Conservation (phyloP, 352 stramenopile genomes). For the Phytophthora pluvialis region DNA sequence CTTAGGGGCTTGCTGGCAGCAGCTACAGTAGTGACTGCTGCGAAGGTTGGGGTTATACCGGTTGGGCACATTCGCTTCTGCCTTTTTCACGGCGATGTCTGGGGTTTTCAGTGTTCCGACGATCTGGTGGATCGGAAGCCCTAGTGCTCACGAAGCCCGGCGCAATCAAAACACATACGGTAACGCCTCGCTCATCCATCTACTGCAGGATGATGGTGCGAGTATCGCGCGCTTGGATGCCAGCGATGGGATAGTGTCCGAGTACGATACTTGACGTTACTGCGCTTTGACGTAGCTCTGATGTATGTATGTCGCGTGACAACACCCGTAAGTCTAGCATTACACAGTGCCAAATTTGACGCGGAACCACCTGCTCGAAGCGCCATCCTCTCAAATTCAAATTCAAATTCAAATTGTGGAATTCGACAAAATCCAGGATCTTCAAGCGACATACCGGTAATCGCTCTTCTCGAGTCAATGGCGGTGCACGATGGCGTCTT, state of each 20-base stretch:
- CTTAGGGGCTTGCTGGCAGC: too few relatives aligned
- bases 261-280: not conserved
- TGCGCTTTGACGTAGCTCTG: too few relatives aligned
- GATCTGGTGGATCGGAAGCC: constrained; percentile 2
- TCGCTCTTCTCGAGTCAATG: not conserved
- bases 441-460: constrained; percentile 17
- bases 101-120: not conserved
- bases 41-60: not conserved
- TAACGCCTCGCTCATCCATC: not conserved
- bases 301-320: too few relatives aligned
- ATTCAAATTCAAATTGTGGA: not conserved
- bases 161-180: not conserved
- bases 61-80: not conserved
- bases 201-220: not conserved
- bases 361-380: too few relatives aligned
- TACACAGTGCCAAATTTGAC: too few relatives aligned
- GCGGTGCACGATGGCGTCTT: constrained; percentile 27
- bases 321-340: too few relatives aligned
- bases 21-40: not conserved
- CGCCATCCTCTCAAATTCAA: too few relatives aligned
- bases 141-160: not conserved
- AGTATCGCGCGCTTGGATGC: not conserved
- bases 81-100: not conserved
- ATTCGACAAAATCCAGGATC: constrained; percentile 9
- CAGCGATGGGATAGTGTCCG: not conserved